Evolutionary conservation across 2,329 filamentous ascomycete genomes (phyloP).

Genomic region (Dendrostoma leiphaemia): DNA sequence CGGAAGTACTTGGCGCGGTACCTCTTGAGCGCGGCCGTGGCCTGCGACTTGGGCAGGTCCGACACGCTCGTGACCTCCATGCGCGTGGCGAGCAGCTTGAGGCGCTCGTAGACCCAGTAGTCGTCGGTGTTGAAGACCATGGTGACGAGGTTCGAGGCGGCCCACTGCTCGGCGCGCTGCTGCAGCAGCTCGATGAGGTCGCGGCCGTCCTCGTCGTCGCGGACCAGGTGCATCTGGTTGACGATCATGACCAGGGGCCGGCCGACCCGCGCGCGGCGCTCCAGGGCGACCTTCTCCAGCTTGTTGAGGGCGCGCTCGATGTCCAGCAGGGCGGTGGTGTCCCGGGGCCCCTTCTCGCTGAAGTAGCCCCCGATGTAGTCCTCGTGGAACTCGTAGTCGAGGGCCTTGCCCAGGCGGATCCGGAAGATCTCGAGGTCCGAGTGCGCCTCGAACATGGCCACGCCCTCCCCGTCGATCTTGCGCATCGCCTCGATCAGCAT

Average conservation of each 20-base stretch:
- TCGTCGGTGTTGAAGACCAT: conserved; percentile 95
- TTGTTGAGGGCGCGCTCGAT: conserved; percentile 98
- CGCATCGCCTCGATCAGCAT: conserved; percentile 96
- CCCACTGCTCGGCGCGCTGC: conserved; percentile 95
- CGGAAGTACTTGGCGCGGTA: conserved; percentile 79
- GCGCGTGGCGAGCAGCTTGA: conserved; percentile 88
- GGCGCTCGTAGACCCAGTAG: conserved; percentile 95
- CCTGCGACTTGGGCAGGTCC: conserved; percentile 77
- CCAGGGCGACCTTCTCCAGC: conserved; percentile 88
- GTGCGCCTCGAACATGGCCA: conserved; percentile 95
- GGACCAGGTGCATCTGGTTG: conserved; percentile 87
- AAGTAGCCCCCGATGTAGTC: conserved; percentile 98
- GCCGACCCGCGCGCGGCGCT: conserved; percentile 58
- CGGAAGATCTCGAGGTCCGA: conserved; percentile 94
- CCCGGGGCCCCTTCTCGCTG: conserved; percentile 86
- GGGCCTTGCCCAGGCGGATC: conserved; percentile 83
- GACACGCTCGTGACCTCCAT: conserved; percentile 90
- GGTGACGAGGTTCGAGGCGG: conserved; percentile 85
- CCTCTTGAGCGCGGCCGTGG: conserved; percentile 71
- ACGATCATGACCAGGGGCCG: conserved; percentile 87
- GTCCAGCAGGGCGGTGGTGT: conserved; percentile 87
- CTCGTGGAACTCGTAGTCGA: conserved; percentile 96
- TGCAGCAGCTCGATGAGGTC: conserved; percentile 93
- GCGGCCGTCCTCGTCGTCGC: conserved; percentile 89
- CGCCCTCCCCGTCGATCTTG: conserved; percentile 82